phyloP scores from a whole-genome alignment of 2,329 filamentous ascomycete species.

The Diplodia scrobiculata region DNA sequence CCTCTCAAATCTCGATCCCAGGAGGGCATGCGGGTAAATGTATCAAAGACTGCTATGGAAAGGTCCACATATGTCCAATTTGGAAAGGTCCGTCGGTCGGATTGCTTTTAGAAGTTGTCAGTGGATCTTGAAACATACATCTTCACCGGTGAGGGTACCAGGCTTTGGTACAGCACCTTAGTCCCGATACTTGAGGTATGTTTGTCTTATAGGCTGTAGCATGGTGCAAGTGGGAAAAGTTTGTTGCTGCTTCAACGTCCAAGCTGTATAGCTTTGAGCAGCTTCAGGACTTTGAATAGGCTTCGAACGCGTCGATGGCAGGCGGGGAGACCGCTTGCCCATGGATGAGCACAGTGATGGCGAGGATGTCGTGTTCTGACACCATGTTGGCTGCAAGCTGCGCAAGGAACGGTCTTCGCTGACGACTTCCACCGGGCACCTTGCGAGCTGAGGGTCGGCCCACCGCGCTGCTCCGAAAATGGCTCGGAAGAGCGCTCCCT shows the following conservation, averaged over 20 bases:
- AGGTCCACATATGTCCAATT: not conserved
- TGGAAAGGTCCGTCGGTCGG: not conserved
- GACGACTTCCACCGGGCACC: conserved; percentile 4
- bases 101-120: not conserved
- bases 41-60: too few relatives aligned
- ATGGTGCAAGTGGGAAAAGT: not conserved
- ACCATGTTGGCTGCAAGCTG: conserved; percentile 6
- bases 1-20: too few relatives aligned
- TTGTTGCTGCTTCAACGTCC: not conserved
- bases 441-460: conserved; percentile 19
- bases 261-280: not conserved
- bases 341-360: not conserved
- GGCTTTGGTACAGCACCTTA: not conserved
- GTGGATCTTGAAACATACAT: not conserved
- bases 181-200: too few relatives aligned
- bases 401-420: not conserved
- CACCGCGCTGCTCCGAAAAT: not conserved
- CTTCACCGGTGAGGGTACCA: not conserved
- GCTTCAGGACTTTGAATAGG: not conserved
- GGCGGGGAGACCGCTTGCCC: not conserved
- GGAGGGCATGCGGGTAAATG: too few relatives aligned
- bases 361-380: conserved; percentile 20
- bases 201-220: too few relatives aligned
- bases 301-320: not conserved
- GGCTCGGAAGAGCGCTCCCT: conserved; percentile 4